Evolutionary conservation across 345 rosid species (phyloP).

Genomic region (Brassica cretica): DNA sequence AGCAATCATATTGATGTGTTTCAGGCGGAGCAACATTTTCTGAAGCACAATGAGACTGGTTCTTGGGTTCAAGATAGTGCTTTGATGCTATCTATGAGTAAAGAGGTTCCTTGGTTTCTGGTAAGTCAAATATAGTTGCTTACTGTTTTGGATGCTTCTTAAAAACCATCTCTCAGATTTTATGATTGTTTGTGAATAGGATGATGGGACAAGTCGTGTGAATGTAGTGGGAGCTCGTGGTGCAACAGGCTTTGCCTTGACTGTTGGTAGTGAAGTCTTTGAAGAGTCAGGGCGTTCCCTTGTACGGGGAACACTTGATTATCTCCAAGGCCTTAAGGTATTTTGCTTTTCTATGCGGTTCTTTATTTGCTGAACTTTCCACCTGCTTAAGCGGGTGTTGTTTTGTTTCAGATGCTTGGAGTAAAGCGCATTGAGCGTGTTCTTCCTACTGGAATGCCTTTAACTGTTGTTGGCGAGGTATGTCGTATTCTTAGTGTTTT

Average conservation of each 20-base stretch:
- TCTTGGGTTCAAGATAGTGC: conserved; percentile 99
- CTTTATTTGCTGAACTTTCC: background rate
- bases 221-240: conserved; percentile 80
- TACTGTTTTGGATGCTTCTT: conserved; percentile 18
- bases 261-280: conserved; percentile 89
- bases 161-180: background rate
- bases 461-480: conserved; percentile 99
- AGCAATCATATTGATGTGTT: background rate
- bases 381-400: conserved; percentile 24
- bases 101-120: conserved; percentile 97
- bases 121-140: conserved; percentile 37
- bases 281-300: conserved; percentile 97
- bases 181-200: conserved; percentile 40
- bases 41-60: conserved; percentile 94
- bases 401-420: conserved; percentile 83
- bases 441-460: conserved; percentile 86
- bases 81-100: conserved; percentile 83
- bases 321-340: conserved; percentile 96
- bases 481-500: conserved; percentile 18
- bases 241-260: conserved; percentile 81
- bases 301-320: conserved; percentile 89
- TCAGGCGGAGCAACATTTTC: conserved; percentile 91
- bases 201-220: conserved; percentile 78
- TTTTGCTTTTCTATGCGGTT: conserved; percentile 7
- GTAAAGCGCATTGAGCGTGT: conserved; percentile 89